Percentiles rank a stretch among this genome's conserved stretches.
Evolutionary conservation across 2,329 filamentous ascomycete species (phyloP).

Genomic region (Juglanconis oblonga): DNA sequence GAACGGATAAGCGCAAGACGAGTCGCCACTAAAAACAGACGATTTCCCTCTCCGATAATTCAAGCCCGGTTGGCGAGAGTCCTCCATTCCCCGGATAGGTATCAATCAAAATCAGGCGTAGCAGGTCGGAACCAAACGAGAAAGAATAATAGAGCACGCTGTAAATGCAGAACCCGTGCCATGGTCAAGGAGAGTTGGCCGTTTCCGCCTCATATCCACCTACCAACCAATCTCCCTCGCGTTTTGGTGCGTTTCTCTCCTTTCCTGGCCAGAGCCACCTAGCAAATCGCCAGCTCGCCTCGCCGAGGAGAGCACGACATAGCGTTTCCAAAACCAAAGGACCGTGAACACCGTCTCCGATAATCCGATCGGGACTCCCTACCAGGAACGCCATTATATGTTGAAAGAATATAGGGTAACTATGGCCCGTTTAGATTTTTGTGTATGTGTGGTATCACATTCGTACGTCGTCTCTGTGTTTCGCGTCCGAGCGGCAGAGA

Average conservation of each 20-base stretch:
- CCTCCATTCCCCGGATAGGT: not conserved
- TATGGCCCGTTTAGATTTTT: conserved; percentile 7
- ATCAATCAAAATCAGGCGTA: not conserved
- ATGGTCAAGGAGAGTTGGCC: not conserved
- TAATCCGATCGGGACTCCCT: conserved; percentile 9
- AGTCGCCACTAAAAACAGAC: not conserved
- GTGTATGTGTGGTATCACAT: conserved; percentile 9
- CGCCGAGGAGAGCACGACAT: not conserved
- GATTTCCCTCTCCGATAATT: not conserved
- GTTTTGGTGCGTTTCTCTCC: not conserved
- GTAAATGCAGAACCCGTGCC: conserved; percentile 10
- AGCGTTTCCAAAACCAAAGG: conserved; percentile 1
- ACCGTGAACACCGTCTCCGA: conserved; percentile 7
- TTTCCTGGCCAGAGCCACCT: not conserved
- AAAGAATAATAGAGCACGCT: conserved; percentile 3
- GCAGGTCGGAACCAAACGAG: not conserved
- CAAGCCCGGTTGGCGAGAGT: not conserved
- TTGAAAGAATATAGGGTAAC: conserved; percentile 1
- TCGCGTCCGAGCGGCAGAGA: conserved; percentile 16
- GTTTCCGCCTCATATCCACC: not conserved
- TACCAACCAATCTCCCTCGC: not conserved
- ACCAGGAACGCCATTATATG: conserved; percentile 15
- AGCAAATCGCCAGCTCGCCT: not conserved
- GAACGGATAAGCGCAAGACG: not conserved
- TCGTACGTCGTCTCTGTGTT: conserved; percentile 17